Conservation (phyloP, 805 yeast species). For the Suhomyces faveliae region DNA sequence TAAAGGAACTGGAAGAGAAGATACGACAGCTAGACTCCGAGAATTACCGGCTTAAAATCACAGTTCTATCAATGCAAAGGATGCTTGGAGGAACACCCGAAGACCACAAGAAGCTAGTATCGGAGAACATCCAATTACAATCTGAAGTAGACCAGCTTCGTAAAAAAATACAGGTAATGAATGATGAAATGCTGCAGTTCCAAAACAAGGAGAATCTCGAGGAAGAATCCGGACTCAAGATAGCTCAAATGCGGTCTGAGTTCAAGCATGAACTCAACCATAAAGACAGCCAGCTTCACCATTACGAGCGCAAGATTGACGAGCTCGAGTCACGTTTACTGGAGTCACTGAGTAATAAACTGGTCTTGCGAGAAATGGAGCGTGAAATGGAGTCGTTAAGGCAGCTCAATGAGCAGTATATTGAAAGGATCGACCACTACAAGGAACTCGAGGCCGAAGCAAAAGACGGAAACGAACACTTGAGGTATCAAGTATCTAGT, state of each 20-base stretch:
- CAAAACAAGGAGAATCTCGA: constrained; percentile 8
- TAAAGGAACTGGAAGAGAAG: constrained; percentile 22
- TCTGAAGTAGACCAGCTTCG: constrained; percentile 4
- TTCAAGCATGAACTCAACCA: constrained; percentile 2
- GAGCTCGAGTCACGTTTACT: constrained; percentile 2
- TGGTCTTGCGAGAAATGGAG: background rate
- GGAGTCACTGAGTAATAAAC: background rate
- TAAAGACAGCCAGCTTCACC: constrained; percentile 3
- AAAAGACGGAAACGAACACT: background rate
- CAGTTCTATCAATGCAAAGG: constrained; percentile 23
- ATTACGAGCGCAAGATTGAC: constrained; percentile 5
- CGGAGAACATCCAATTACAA: constrained; percentile 19
- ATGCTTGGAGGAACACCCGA: constrained; percentile 22
- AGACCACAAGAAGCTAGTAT: constrained; percentile 19
- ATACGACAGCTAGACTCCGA: constrained; percentile 19
- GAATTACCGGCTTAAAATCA: constrained; percentile 25
- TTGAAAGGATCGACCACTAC: constrained; percentile 1
- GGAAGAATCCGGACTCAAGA: background rate
- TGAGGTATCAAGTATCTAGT: background rate
- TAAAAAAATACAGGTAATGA: background rate
- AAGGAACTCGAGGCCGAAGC: background rate
- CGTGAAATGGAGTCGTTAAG: background rate
- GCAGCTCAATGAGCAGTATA: background rate
- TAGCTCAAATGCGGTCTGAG: constrained; percentile 2
- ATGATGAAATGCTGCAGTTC: constrained; percentile 3